Base-by-base conservation (phyloP, 2,329 filamentous ascomycete species). In the Colletotrichum acutatum region DNA sequence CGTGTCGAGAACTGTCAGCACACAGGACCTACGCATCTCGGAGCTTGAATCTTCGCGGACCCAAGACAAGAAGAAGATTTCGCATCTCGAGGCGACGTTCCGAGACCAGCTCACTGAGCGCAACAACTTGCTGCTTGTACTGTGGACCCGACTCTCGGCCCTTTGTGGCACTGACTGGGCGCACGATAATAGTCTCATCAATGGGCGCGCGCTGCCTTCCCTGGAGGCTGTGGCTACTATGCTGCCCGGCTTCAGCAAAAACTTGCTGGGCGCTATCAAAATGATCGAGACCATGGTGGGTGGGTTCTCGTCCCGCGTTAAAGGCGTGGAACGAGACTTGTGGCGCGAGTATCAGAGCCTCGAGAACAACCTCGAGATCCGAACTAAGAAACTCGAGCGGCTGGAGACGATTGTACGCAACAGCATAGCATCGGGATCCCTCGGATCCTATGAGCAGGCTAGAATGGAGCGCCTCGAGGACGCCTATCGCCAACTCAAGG, bases 141-240 rank as follows among this genome's bases (percentile, higher is more conserved):
- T 98, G 5, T 99, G 97, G 97, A 96, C 96, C 75, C 90, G 94
- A 58, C 88, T 99, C 9, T 95, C 94, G 4, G 88, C 90, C 0
- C 88, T 98, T 56, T 98, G 97, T 78, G 97, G 97, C 12, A 89
- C 91, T 0, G 97, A 98, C 79, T 99, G 97, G 96, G 91, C 94
- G 5, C 94, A 98, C 81, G 91, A 93, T 78, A 95, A 98, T 82
- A 93, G 93, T 69, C 90, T 98, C 28, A 94, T 98, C 79, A 96
- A 97, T 78, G 94, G 95, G 24, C 94, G 96, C 72, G 90, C 90
- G 1, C 85, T 97, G 7, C 95, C 95, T 0, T 95, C 93, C 14
- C 88, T 97, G 42, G 96, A 98, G 78, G 92, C 95, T 16, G 93
- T 99, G 74, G 91, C 92, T 1, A 95, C 92, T 62, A 95, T 97